Evolutionary conservation across 257 asterid genomes (phyloP), one percentile per base, ranked within the genome.

Genomic region (Plantago ovata): DNA sequence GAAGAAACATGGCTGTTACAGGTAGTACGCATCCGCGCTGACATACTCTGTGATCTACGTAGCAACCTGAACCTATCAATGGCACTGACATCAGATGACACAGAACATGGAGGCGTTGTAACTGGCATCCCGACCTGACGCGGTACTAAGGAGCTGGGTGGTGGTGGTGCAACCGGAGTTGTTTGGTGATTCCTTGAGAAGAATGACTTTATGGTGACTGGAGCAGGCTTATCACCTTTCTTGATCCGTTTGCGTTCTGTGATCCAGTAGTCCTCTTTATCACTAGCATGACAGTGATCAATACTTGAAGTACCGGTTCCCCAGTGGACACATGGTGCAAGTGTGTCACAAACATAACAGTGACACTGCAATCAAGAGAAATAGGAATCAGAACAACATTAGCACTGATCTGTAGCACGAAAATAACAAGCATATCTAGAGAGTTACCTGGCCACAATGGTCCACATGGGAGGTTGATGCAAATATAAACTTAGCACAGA

Each of bases 221-320:
- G 63, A 18, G 53, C 61, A 56, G 76, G 68, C 61, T 66, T 67
- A 43, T 56, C 69, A 41, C 52, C 64, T 18, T 65, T 79, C 84
- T 69, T 83, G 50, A 48, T 62, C 58, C 68, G 61, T 65, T 71
- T 72, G 56, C 98, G 80, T 74, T 74, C 85, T 58, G 75, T 36
- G 65, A 21, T 82, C 98, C 98, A 92, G 63, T 23, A 73, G 20
- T 71, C 85, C 1, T 75, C 90, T 65, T 85, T 86, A 38, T 88
- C 96, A n/a, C 69, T 84, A 47, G 98, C 98, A 71, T 85, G 91
- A 60, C 98, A 92, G 68, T 92, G 98, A 60, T 83, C 93, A 14
- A 42, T 33, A 45, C 63, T 63, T 54, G 72, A 67, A 50, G 55
- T 3, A 55, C 86, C 86, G 9, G 76, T 74, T 51, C 84, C 81